Evolutionary conservation across 2,329 filamentous ascomycete species (phyloP).

Genomic region (Sclerotinia spermophila): DNA sequence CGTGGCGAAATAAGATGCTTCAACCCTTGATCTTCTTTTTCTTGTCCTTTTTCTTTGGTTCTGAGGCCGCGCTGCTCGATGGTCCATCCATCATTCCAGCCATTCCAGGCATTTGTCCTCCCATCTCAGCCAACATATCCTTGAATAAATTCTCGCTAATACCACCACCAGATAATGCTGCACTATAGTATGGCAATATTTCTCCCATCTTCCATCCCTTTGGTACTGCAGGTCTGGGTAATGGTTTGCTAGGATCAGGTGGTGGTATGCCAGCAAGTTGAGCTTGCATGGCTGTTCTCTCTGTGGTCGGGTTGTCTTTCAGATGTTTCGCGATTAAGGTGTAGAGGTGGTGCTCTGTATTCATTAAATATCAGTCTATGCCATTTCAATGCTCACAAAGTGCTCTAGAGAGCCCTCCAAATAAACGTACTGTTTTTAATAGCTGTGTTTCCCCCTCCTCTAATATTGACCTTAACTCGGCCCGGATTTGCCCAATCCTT

Average conservation of each 20-base stretch:
- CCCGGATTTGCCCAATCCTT: slow-evolving; percentile 98
- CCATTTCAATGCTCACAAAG: not conserved
- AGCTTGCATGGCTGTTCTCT: slow-evolving; percentile 65
- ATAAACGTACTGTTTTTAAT: slow-evolving; percentile 60
- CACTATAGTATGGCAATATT: slow-evolving; percentile 80
- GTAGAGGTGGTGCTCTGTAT: slow-evolving; percentile 79
- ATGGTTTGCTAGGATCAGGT: slow-evolving; percentile 59
- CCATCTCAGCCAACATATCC: slow-evolving; percentile 96
- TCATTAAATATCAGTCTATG: not conserved
- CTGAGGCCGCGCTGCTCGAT: slow-evolving; percentile 34
- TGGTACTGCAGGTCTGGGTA: slow-evolving; percentile 71
- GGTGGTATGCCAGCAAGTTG: slow-evolving; percentile 67
- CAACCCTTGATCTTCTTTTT: slow-evolving; percentile 34
- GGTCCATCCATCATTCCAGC: slow-evolving; percentile 40
- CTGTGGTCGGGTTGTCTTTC: slow-evolving; percentile 71
- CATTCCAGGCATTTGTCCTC: slow-evolving; percentile 42
- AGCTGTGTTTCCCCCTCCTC: slow-evolving; percentile 51
- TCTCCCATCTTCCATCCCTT: slow-evolving; percentile 87
- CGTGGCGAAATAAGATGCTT: not conserved
- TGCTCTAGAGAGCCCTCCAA: not conserved
- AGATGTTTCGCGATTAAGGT: slow-evolving; percentile 75
- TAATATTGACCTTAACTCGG: slow-evolving; percentile 74
- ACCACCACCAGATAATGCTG: slow-evolving; percentile 86
- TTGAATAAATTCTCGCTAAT: slow-evolving; percentile 92
- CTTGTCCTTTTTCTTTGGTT: slow-evolving; percentile 48